Evolutionary conservation across 345 rosid species (phyloP).

Genomic region (Moricandia moricandioides): DNA sequence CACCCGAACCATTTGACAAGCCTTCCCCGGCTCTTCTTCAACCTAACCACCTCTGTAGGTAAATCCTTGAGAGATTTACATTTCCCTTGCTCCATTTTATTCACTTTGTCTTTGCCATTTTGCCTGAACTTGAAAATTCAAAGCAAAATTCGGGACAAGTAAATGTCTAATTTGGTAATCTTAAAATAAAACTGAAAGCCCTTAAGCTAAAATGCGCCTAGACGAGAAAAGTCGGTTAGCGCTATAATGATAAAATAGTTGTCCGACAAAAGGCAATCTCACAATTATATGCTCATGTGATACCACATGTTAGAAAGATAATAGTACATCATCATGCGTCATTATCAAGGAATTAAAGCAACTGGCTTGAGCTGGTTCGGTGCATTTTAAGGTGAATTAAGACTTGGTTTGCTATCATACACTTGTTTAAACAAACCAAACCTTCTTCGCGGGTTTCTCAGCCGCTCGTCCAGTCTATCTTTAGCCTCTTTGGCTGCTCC

Average conservation of each 20-base stretch:
- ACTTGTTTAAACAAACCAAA: slow-evolving; percentile 20
- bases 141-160: neutral
- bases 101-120: slow-evolving; percentile 29
- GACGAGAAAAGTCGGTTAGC: neutral
- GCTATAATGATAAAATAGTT: neutral
- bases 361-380: neutral
- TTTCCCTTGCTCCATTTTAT: slow-evolving; percentile 2
- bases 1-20: slow-evolving; percentile 53
- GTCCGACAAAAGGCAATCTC: slow-evolving; percentile 21
- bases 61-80: slow-evolving; percentile 22
- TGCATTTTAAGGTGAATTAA: slow-evolving; percentile 22
- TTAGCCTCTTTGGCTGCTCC: slow-evolving; percentile 75
- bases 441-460: slow-evolving; percentile 47
- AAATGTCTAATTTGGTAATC: slow-evolving; percentile 6
- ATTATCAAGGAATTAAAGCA: slow-evolving; percentile 1
- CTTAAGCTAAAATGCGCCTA: slow-evolving; percentile 20
- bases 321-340: slow-evolving; percentile 19
- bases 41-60: slow-evolving; percentile 38
- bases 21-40: slow-evolving; percentile 39
- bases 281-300: slow-evolving; percentile 30
- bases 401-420: neutral
- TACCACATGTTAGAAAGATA: slow-evolving; percentile 28
- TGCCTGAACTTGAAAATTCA: slow-evolving; percentile 35
- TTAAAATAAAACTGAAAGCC: too few relatives aligned
- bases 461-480: slow-evolving; percentile 66